Evolutionary conservation across 2,329 filamentous ascomycete genomes (phyloP), one percentile per base, ranked within the genome.

Genomic region (Xylariaceae sp.): DNA sequence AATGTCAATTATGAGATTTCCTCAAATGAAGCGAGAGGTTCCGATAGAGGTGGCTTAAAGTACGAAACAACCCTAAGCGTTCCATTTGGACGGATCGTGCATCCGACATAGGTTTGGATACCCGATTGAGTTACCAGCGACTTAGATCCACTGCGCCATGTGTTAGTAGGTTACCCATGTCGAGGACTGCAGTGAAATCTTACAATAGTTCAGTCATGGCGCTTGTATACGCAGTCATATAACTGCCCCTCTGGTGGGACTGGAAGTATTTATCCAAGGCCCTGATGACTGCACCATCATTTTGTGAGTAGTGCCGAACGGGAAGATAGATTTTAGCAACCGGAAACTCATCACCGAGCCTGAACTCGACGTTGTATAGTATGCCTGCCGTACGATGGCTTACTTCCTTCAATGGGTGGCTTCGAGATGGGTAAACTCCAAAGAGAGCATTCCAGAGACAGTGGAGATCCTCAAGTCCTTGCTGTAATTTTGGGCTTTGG

Each of bases 321-420:
- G 60, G 60, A 1, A 62, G n/a, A 19, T 62, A 62, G 2, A 57
- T 12, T 23, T 62, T 62, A 16, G 37, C 49, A 1, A 44, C 41
- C 3, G 56, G 60, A 2, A 14, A 47, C 4, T 24, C 8, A 33
- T 56, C 53, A 8, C 45, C 56, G 5, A 51, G 17, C 16, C 29
- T 45, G 23, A 62, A 60, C 21, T 60, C 56, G 2, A 60, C 53
- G 17, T 62, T 60, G 41, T 60, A 62, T 2, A 60, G 52, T 16
- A 62, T 56, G 3, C 60, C 60, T 4, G 58, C 58, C 2, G 58
- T 58, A 7, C 58, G 58, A 36, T 58, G 58, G 9, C 8, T 11
- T 14, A 40, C 34, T 26, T 53, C 12, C 11, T 19, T 53, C 24
- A 60, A 28, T 8, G 52, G 17, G 0, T 36, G n/a, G 14, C 9